phyloP scores from a whole-genome alignment of 2,329 filamentous ascomycete genomes.

The Macrophomina tecta region DNA sequence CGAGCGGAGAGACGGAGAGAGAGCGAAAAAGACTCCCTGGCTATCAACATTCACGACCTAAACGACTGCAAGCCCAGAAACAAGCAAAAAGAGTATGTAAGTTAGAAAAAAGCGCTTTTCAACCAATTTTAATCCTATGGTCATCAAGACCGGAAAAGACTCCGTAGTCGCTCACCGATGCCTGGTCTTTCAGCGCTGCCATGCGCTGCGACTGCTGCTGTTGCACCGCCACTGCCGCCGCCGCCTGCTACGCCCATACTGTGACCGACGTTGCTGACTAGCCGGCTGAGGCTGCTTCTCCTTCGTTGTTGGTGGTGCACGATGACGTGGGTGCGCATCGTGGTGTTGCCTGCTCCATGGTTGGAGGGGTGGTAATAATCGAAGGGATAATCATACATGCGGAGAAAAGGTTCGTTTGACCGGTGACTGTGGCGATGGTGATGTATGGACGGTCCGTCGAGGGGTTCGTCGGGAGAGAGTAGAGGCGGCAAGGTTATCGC shows the following conservation, averaged over 20 bases:
- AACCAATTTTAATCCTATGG: not conserved
- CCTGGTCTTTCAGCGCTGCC: constrained; percentile 10
- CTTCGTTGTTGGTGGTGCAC: not conserved
- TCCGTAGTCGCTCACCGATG: constrained; percentile 21
- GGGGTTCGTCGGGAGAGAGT: not conserved
- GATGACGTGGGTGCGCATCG: not conserved
- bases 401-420: not conserved
- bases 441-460: not conserved
- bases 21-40: no score
- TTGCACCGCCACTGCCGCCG: not conserved
- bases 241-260: constrained; percentile 1
- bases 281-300: constrained; percentile 15
- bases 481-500: not conserved
- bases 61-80: no score
- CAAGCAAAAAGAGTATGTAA: not conserved
- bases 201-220: not conserved
- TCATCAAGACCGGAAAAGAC: constrained; percentile 17
- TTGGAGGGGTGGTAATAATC: not conserved
- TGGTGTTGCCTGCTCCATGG: not conserved
- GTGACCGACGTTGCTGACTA: constrained; percentile 12
- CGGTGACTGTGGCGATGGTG: constrained; percentile 9
- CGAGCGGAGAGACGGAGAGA: no score
- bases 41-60: no score
- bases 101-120: not conserved
- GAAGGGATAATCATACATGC: not conserved